Evolutionary conservation across 768 basidiomycete genomes (phyloP), one percentile per base, ranked within the genome.

Genomic region (Porphyrellus cyaneotinctus): DNA sequence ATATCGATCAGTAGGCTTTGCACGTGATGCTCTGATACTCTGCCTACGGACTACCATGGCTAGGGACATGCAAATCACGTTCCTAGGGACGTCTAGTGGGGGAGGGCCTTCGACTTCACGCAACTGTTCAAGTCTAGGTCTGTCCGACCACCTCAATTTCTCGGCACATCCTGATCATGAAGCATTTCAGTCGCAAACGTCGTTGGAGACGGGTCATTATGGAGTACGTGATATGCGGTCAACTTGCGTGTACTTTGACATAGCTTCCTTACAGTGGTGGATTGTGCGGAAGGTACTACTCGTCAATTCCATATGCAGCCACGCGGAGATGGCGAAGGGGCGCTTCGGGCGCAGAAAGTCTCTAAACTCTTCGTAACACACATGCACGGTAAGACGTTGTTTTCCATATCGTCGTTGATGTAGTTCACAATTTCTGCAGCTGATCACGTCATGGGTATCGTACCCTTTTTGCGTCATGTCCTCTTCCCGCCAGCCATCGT

Each of bases 301-400:
- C 75, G 85, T 24, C 88, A 91, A 63, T 84, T 91, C 57, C 69
- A 73, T 17, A 68, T 72, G 6, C 83, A 87, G 52, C 81, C 83
- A n/a, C 60, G 56, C 43, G 49, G 59, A 30, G 53, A 60, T 59
- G 56, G 56, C 37, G 49, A 67, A 56, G 43, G 59, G 62, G 36
- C 60, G 44, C 60, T 83, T 50, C 76, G 73, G 60, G 61, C 76
- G 17, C 74, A 64, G 32, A 79, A 71, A 52, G 73, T 92, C 26
- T 69, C 70, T 3, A 88, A 85, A 62, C 78, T 94, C 39, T 91
- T 93, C 66, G 75, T 93, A 47, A 92, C 91, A 2, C 91, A 92
- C 60, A 84, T 91, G 81, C 91, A 93, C 62, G 81, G 91, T 84
- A 15, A 58, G 31, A n/a, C 14, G 9, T 9, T 3, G 15, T 28